Evolutionary conservation across 2,329 filamentous ascomycete genomes (phyloP).

Genomic region (Samsoniella hepiali): DNA sequence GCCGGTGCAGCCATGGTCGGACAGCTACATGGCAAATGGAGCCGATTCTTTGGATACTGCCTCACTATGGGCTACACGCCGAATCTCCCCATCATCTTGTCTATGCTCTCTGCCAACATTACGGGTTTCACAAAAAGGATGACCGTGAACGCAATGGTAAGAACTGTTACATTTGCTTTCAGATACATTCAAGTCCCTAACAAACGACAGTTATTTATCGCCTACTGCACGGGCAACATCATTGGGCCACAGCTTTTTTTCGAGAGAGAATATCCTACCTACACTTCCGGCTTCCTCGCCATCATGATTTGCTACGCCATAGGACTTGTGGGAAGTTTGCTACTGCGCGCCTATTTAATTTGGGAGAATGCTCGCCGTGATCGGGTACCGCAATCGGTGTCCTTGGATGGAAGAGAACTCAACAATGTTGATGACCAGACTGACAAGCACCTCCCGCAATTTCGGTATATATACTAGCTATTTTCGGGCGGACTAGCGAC

Average conservation of each 20-base stretch:
- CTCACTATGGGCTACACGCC: slow-evolving; percentile 7
- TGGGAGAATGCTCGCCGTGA: slow-evolving; percentile 54
- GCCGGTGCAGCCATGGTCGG: slow-evolving; percentile 27
- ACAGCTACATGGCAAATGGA: slow-evolving; percentile 3
- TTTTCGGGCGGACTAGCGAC: too few species aligned
- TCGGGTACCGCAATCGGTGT: neutral
- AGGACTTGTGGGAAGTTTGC: slow-evolving; percentile 40
- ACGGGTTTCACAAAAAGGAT: slow-evolving; percentile 60
- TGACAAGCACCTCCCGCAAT: neutral
- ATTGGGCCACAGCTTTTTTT: slow-evolving; percentile 60
- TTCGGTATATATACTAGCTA: neutral
- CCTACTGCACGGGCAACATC: slow-evolving; percentile 59
- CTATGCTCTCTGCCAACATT: slow-evolving; percentile 55
- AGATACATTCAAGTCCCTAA: neutral
- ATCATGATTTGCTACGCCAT: slow-evolving; percentile 59
- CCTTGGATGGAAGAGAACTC: neutral
- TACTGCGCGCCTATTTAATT: slow-evolving; percentile 48
- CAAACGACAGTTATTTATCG: slow-evolving; percentile 45
- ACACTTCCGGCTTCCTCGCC: slow-evolving; percentile 58
- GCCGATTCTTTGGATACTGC: slow-evolving; percentile 8
- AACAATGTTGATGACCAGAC: neutral
- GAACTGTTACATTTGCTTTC: slow-evolving; percentile 25
- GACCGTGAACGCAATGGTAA: slow-evolving; percentile 48
- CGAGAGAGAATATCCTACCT: slow-evolving; percentile 54
- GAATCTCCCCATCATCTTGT: slow-evolving; percentile 41